Conservation (phyloP, 352 stramenopile genomes). For the Phytophthora pisi region DNA sequence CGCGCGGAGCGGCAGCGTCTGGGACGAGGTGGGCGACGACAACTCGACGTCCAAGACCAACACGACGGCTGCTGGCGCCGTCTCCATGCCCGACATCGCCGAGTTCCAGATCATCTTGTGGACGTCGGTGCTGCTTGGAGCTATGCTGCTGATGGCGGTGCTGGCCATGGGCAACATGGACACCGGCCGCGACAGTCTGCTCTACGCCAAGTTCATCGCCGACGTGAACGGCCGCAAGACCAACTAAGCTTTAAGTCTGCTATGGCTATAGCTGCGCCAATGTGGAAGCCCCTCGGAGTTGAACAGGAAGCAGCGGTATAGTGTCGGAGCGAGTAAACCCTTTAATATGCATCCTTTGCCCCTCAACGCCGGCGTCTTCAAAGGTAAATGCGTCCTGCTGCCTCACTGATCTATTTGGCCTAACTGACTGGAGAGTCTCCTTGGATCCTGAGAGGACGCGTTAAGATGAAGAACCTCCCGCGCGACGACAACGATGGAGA, state of each 20-base stretch:
- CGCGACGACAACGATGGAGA: conserved; percentile 13
- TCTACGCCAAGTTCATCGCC: conserved; percentile 88
- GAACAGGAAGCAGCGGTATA: conserved; percentile 13
- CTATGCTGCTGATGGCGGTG: conserved; percentile 55
- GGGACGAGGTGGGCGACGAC: conserved; percentile 24
- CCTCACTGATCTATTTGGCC: neutral
- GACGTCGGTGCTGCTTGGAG: conserved; percentile 69
- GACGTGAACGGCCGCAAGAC: conserved; percentile 58
- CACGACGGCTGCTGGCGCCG: conserved; percentile 28
- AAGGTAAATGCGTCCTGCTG: neutral
- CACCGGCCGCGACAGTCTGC: conserved; percentile 70
- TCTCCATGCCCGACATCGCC: conserved; percentile 68
- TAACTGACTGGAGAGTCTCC: conserved; percentile 17
- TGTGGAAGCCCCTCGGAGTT: conserved; percentile 2
- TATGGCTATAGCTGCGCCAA: conserved; percentile 10
- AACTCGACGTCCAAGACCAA: conserved; percentile 33
- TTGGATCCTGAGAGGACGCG: conserved; percentile 9
- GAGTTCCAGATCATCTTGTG: conserved; percentile 87
- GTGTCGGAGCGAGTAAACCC: conserved; percentile 31
- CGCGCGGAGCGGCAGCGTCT: conserved; percentile 29
- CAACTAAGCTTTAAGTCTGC: conserved; percentile 38
- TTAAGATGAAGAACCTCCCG: conserved; percentile 29
- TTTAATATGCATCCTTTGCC: conserved; percentile 35
- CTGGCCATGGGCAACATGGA: conserved; percentile 79
- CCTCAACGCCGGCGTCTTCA: neutral